Percentiles rank a stretch among this genome's conserved stretches.
Conservation (phyloP, 225 moss, liverwort and hornwort genomes). For the Polytrichum formosum region DNA sequence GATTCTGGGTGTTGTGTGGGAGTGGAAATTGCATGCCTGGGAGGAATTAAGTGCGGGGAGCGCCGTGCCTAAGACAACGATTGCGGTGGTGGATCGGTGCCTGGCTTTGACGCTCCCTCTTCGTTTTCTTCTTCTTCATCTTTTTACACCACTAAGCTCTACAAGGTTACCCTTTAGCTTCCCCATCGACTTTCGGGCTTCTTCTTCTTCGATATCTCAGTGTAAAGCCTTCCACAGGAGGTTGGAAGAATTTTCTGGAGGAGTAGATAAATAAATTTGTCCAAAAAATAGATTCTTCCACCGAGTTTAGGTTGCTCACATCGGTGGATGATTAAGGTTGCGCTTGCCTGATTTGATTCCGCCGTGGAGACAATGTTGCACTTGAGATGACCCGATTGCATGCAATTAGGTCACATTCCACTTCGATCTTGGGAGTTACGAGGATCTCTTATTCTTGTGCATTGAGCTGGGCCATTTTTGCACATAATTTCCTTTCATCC, state of each 20-base stretch:
- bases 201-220: constrained; percentile 5
- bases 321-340: too few species aligned
- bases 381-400: not conserved
- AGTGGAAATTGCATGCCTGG: too few species aligned
- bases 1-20: too few species aligned
- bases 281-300: too few species aligned
- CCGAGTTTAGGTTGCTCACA: too few species aligned
- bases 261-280: too few species aligned
- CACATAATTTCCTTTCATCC: not conserved
- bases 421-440: not conserved
- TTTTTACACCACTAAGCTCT: not conserved
- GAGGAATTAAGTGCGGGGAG: constrained; percentile 3
- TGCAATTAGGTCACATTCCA: not conserved
- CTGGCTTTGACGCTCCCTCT: constrained; percentile 16
- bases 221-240: not conserved
- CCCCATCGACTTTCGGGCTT: not conserved
- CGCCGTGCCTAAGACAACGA: constrained; percentile 11
- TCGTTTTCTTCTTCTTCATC: not conserved
- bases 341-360: too few species aligned
- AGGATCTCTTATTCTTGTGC: not conserved
- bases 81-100: constrained; percentile 23
- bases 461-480: not conserved
- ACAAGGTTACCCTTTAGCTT: too few species aligned
- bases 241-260: too few species aligned
- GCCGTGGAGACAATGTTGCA: too few species aligned